Conservation (phyloP, 2,329 filamentous ascomycete genomes). For the Paraphoma sp. region DNA sequence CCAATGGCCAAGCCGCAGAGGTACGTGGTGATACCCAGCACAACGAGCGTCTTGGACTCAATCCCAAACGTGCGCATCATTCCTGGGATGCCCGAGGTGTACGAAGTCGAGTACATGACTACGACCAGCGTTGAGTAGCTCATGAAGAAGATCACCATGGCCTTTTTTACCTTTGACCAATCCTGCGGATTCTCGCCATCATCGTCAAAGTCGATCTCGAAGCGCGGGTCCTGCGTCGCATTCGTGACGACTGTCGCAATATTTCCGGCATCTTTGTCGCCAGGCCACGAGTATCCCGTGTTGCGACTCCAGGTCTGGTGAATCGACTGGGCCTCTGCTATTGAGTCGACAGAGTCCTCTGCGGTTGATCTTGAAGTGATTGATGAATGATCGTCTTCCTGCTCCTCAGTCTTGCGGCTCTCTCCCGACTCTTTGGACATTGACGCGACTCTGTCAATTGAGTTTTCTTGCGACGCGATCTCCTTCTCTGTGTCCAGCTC, state of each 20-base stretch:
- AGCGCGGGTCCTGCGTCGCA: conserved; percentile 61
- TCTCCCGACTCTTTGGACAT: conserved; percentile 5
- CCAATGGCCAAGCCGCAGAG: conserved; percentile 76
- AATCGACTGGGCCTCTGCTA: conserved; percentile 33
- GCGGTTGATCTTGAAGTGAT: conserved; percentile 34
- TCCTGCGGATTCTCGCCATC: conserved; percentile 68
- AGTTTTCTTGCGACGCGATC: conserved; percentile 1
- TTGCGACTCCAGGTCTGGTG: conserved; percentile 45
- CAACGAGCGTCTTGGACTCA: conserved; percentile 65
- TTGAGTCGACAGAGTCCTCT: conserved; percentile 17
- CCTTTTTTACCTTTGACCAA: conserved; percentile 68
- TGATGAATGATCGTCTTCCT: conserved; percentile 30
- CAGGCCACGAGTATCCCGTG: conserved; percentile 35
- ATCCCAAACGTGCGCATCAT: conserved; percentile 72
- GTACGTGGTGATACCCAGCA: conserved; percentile 80
- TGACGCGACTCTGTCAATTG: neutral
- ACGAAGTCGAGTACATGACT: conserved; percentile 74
- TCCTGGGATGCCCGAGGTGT: conserved; percentile 74
- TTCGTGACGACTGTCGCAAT: conserved; percentile 43
- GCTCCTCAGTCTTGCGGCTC: neutral
- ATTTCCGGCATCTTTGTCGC: conserved; percentile 29
- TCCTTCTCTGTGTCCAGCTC: conserved; percentile 15
- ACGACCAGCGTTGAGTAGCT: conserved; percentile 62
- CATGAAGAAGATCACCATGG: conserved; percentile 61
- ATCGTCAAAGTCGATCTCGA: conserved; percentile 75